Evolutionary conservation across 176 grass and related monocot genomes (phyloP), one percentile per base, ranked within the genome.

Genomic region (Cenchrus fungigraminus): DNA sequence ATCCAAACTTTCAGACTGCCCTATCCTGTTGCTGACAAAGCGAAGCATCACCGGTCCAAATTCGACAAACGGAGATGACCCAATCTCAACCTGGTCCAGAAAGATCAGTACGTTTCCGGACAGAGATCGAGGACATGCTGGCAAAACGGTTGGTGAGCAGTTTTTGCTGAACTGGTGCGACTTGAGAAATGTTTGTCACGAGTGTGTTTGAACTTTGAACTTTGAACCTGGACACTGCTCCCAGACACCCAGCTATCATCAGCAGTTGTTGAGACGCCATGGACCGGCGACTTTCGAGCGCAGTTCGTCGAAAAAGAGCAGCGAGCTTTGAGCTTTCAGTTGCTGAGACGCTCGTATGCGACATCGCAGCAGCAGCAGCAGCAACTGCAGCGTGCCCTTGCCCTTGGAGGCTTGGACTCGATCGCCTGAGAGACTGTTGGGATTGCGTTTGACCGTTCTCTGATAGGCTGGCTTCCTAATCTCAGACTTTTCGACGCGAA

Each of bases 11-110:
- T 65, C 46, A 56, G 8, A 4, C 44, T 59, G 0, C 20, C 7
- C 84, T 74, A 89, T 84, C 87, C 8, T 60, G 22, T 85, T 62
- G 70, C 37, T 20, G 70, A 53, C 20, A 68, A 58, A 69, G 73
- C 43, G 49, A 31, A 83, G 22, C 65, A 22, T 45, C 37, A 40
- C 54, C 4, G 20, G 69, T 85, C 43, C 61, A 44, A 16, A 16
- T 20, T 66, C 32, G 25, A 51, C 60, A 46, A 52, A 51, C n/a
- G 6, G 70, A 51, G 65, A 43, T 51, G 34, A 5, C 11, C 10
- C 13, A 10, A 22, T 46, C 73, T 70, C 31, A 14, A 40, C 6
- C 65, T 51, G 43, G 17, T 5, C 19, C 11, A 9, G 44, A 12
- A 72, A 63, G 19, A 73, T 28, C 56, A 64, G 31, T 20, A 68